Evolutionary conservation across 768 basidiomycete genomes (phyloP).

Genomic region (Termitomyces eurrhizus): DNA sequence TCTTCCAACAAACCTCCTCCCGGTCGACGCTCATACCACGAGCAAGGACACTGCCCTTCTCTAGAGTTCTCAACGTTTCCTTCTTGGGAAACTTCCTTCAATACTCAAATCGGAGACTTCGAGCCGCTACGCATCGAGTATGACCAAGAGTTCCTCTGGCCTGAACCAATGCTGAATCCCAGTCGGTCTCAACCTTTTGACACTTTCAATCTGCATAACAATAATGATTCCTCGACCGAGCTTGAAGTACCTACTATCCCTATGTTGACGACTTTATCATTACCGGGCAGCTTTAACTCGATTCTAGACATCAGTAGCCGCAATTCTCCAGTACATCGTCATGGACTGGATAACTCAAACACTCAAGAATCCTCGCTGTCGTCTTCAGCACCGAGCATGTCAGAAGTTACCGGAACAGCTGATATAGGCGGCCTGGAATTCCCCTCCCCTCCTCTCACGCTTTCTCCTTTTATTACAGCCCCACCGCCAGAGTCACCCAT

Average conservation of each 20-base stretch:
- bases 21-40: slow-evolving; percentile 9
- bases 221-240: slow-evolving; percentile 20
- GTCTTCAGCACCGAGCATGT: slow-evolving; percentile 6
- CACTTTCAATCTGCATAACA: slow-evolving; percentile 4
- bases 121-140: slow-evolving; percentile 6
- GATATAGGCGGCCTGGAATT: slow-evolving; percentile 10
- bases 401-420: slow-evolving; percentile 10
- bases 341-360: background rate
- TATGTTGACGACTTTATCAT: slow-evolving; percentile 20
- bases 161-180: slow-evolving; percentile 6
- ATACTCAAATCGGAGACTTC: slow-evolving; percentile 16
- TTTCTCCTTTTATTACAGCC: slow-evolving; percentile 18
- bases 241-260: slow-evolving; percentile 22
- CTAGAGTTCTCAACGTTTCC: slow-evolving; percentile 19
- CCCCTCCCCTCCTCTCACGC: slow-evolving; percentile 16
- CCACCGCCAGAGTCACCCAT: slow-evolving; percentile 8
- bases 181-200: slow-evolving; percentile 9
- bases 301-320: slow-evolving; percentile 13
- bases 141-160: background rate
- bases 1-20: slow-evolving; percentile 19
- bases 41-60: slow-evolving; percentile 15
- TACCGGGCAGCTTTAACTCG: slow-evolving; percentile 22
- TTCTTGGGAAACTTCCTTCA: slow-evolving; percentile 26
- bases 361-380: slow-evolving; percentile 7
- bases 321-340: slow-evolving; percentile 7